Evolutionary conservation across 257 asterid species (phyloP), one percentile per base, ranked within the genome.

Genomic region (Cynanchum wilfordii): DNA sequence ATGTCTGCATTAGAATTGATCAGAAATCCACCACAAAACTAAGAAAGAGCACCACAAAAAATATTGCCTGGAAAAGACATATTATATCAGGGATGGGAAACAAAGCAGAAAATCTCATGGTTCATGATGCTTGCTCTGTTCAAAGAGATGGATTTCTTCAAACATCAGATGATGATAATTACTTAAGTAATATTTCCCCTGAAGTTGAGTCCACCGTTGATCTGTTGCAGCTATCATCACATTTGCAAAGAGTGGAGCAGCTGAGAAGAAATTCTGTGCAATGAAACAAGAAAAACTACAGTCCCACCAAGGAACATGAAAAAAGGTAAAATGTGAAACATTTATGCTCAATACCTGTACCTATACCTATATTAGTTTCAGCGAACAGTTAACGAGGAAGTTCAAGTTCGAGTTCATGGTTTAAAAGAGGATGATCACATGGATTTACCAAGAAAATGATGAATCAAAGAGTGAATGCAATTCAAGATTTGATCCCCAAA

Each of bases 241-340:
- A 83, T 80, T 82, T 89, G 73, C 88, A 82, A 65, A 82, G 94
- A 68, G 88, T 89, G 17, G 90, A 86, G 73, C 80, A 83, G 72
- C 88, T 80, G 87, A 88, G 80, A 72, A 60, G 80, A 72, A 60
- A 78, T 33, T 76, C 72, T 42, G 70, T 71, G 3, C 79, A 80
- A 79, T 84, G 77, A 84, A 85, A 79, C 84, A 75, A 69, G 88
- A 87, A 80, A 80, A 80, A 78, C 20, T 75, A 74, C 44, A 24
- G 52, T 75, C 68, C 62, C 70, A 77, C 47, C 44, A 80, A 84
- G 36, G 76, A 59, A 55, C 52, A 71, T 7, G 24, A 13, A 45
- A 67, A 38, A 62, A 29, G 54, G 51, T 38, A 33, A 75, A 69
- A 44, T 56, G 49, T 54, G 40, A 58, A 68, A 71, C 72, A 55